Base-by-base conservation (phyloP, 2,329 filamentous ascomycete genomes). In the Fusarium torulosum region DNA sequence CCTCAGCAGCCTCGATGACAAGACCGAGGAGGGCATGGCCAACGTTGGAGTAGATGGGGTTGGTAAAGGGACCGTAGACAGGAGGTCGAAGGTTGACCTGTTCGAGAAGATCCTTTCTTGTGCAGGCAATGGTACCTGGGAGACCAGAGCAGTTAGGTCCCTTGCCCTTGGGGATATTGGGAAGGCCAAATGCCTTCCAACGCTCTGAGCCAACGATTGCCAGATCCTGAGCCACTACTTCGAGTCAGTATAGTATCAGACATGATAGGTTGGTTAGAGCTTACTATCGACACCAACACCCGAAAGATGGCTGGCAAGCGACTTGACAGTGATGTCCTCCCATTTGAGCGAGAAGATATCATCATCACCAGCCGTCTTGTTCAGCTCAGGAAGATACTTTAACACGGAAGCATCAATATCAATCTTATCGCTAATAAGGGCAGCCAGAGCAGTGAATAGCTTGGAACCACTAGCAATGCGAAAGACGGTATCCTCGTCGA, bases 31-130 rank as follows among this genome's bases (percentile, higher is more conserved):
- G 58, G 2, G 79, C 73, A 20, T 83, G 82, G 1, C 77, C 83
- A 4, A 80, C 74, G 64, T 86, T 85, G 27, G 83, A 82, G 70
- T 87, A 87, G 4, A 79, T 75, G 0, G 84, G 83, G 4, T 76
- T 80, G 0, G 79, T 77, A 64, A 81, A 83, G 0, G 84, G 79
- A 0, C 74, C 69, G 50, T 81, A 84, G 2, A 79, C 74, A 0
- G 83, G 83, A 33, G 74, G 70, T 11, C 71, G 69, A 17, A 65
- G 63, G 40, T 74, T 75, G 38, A 77, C 66, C 8, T 74, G 63
- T 7, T 63, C 38, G 3, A 78, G 59, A 2, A 78, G 63, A 41
- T 79, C 75, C 7, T 74, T 66, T 53, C 50, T 62, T 6, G 66
- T 75, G 23, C 80, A 78, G 2, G 75, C 67, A 1, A 65, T 67